Base-by-base conservation (phyloP, 73 alveolate species). In the Loxodes magnus region DNA sequence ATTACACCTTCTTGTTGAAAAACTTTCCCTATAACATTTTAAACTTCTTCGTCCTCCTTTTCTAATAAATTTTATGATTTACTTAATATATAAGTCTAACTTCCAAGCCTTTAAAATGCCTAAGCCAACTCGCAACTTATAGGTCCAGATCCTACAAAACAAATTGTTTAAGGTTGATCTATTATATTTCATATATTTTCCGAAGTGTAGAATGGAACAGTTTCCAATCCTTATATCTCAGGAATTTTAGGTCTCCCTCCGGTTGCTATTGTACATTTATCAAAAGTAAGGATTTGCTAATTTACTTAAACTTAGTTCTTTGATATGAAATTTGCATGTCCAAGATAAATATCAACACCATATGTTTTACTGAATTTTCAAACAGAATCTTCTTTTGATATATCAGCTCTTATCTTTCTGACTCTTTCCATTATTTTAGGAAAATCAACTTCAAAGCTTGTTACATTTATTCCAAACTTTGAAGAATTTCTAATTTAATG, bases 51-150 rank as follows among this genome's bases (percentile, higher is more conserved):
- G 51, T 74, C 88, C 42, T 74, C 88, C 36, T 63, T 42, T 10
- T 74, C 73, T 3, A 66, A 31, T 25, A 74, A 14, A 20, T 67
- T 51, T 0, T 51, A 3, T 3, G 51, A 44, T 49, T 61, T 30
- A 15, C 51, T 60, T 17, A 57, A 31, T 52, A 74, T 44, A 19
- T 29, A 29, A 7, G 67, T 80, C 49, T 74, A 29, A 17, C 72
- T 65, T 2, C 92, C 86, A 14, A 71, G 38, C 7, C 86, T 28
- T 43, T 54, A 36, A 56, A 71, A 71, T 0, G 83, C 84, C 54
- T 81, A 76, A 0, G 88, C 89, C 54, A 81, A 44, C 44, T 81
- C 94, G 35, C 80, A 62, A 2, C 93, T 87, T 14, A 79, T 73
- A 4, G 88, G 84, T 0, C 93, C 93, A 0, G 72, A n/a, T 31